Evolutionary conservation across 164 flowering plant species (phyloP), one percentile per base, ranked within the genome.

Genomic region (Euptelea pleiosperma): DNA sequence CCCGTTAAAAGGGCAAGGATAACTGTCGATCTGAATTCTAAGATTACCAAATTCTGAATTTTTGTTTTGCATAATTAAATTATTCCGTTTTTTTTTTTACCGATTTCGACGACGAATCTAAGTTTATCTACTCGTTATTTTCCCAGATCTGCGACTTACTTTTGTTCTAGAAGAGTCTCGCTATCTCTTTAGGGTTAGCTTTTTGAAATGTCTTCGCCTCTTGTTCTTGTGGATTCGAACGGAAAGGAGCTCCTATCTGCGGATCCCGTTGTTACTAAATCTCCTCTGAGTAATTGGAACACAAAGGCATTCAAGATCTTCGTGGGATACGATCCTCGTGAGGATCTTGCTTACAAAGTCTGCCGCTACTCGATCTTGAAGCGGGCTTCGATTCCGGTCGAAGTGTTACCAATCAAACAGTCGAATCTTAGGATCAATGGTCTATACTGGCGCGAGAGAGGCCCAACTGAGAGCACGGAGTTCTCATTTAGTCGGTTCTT

Each of bases 311-410:
- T 91, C 40, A 84, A 77, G 80, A 78, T 88, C 63, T 91, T 88
- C 43, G 73, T 91, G 8, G 96, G 98, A 14, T 91, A 91, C 29
- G 98, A 91, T 76, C 82, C 87, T 0, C 75, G 86, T 0, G 94
- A 89, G 53, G 91, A 89, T 57, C 56, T 83, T 14, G 94, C 98
- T 0, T 91, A 61, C 19, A 79, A 85, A 77, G 91, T 91, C 21
- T 91, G 98, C 62, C 69, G 79, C 41, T 60, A 86, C 74, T 91
- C 96, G 0, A 58, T 91, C 54, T 30, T 79, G 65, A 83, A 84
- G 61, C 65, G 87, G n/a, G 53, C 96, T 33, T 74, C 90, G 3
- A 75, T 91, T 56, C 94, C 96, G 0, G 74, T 88, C 24, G 88
- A 88, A 74, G 69, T 91, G 28, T 56, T 43, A 8, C 91, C 96